Percentiles rank a stretch among this genome's conserved stretches.
phyloP scores from a whole-genome alignment of 495 filamentous ascomycete species.

The Trichocladium uniseriatum region DNA sequence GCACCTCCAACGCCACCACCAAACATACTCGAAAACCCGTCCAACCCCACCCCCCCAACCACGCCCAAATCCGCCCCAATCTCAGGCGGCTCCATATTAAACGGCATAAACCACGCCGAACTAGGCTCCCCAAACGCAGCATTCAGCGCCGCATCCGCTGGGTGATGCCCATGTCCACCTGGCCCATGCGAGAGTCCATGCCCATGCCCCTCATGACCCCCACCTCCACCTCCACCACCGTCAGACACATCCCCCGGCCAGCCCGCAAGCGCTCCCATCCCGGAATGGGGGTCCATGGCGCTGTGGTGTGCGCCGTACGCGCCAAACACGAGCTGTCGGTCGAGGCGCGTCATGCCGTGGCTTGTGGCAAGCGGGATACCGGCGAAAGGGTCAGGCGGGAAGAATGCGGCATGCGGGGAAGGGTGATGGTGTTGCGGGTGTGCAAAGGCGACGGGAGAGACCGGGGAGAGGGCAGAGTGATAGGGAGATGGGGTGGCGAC shows the following conservation, averaged over 20 bases:
- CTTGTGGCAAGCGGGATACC: slow-evolving; percentile 26
- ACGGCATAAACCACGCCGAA: slow-evolving; percentile 88
- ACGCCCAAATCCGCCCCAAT: slow-evolving; percentile 42
- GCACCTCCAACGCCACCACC: slow-evolving; percentile 22
- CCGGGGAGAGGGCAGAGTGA: slow-evolving; percentile 35
- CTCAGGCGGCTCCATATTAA: slow-evolving; percentile 74
- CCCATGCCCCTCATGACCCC: neutral
- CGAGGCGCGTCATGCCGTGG: slow-evolving; percentile 51
- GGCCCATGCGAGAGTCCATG: neutral
- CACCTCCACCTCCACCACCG: neutral
- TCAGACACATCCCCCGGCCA: slow-evolving; percentile 11
- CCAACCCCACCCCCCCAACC: slow-evolving; percentile 28
- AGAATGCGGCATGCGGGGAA: slow-evolving; percentile 32
- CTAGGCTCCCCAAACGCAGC: slow-evolving; percentile 43
- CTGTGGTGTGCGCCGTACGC: slow-evolving; percentile 47
- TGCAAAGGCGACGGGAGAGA: slow-evolving; percentile 35
- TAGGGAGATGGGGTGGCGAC: slow-evolving; percentile 31
- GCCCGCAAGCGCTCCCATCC: slow-evolving; percentile 11
- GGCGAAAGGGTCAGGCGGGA: slow-evolving; percentile 37
- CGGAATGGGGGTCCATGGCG: slow-evolving; percentile 12
- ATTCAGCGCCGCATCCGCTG: slow-evolving; percentile 19
- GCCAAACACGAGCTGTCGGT: slow-evolving; percentile 69
- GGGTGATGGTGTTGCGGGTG: slow-evolving; percentile 30
- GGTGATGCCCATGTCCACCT: neutral
- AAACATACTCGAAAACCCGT: slow-evolving; percentile 35